A percentile compares a stretch with the other conserved stretches of the same genome.
These are phyloP conservation scores for Trichoderma erinaceum DNA, from an alignment of 495 filamentous ascomycete genomes.

Conservation along the genomic window DNA sequence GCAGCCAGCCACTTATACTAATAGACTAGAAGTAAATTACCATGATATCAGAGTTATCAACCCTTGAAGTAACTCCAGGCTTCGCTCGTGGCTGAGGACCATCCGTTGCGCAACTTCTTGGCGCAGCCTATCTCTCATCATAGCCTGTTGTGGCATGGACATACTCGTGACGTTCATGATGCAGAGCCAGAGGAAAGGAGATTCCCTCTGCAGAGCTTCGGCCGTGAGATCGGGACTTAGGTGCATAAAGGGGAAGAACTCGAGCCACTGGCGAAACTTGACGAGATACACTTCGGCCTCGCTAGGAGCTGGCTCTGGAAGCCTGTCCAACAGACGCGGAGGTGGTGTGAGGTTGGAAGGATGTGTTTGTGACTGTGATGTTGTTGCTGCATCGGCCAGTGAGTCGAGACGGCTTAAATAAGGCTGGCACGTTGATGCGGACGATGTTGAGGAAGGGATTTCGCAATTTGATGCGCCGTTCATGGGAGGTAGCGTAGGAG, in stretches of 20 bases:
- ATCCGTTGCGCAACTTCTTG: conserved; percentile 37
- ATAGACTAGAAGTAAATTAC: background rate
- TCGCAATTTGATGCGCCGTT: background rate
- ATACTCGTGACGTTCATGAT: conserved; percentile 40
- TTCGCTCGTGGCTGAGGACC: conserved; percentile 37
- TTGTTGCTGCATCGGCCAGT: conserved; percentile 11
- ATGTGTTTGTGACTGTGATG: background rate
- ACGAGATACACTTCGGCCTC: conserved; percentile 24
- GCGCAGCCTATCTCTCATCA: conserved; percentile 35
- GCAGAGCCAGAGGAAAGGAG: conserved; percentile 48
- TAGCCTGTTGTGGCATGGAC: conserved; percentile 30
- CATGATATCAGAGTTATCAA: conserved; percentile 42
- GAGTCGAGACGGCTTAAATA: conserved; percentile 14
- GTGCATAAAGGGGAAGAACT: conserved; percentile 23
- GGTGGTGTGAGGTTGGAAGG: background rate
- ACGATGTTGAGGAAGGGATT: background rate
- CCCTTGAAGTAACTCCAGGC: conserved; percentile 47
- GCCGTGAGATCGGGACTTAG: conserved; percentile 38
- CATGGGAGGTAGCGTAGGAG: background rate
- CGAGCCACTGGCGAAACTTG: conserved; percentile 22
- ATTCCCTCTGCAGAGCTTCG: conserved; percentile 36
- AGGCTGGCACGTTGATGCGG: background rate
- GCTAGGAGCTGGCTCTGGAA: conserved; percentile 9
- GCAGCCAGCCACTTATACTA: no score
- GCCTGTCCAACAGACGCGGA: background rate